Base-by-base conservation (phyloP, 768 basidiomycete genomes). In the Boletus fagicola region DNA sequence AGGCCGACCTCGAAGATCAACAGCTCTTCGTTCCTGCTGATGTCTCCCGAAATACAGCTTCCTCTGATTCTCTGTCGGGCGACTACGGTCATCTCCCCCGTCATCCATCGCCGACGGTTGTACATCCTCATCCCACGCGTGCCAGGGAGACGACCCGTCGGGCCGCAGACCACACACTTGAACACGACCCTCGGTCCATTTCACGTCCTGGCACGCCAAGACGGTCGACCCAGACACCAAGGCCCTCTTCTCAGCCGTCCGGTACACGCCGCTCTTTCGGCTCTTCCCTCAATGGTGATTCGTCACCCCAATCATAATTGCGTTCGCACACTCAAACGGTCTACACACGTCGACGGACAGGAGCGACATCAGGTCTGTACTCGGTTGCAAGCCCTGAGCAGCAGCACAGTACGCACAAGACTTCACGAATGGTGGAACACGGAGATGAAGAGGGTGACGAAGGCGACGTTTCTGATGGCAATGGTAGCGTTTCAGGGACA, bases 11-110 rank as follows among this genome's bases (percentile, higher is more conserved):
- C 57, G 85, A 87, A 62, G 81, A 83, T 45, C 84, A 84, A 58
- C 77, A 83, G 43, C 75, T 90, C 30, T 91, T 91, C 63, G 85
- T 90, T 26, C 91, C 90, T 28, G 88, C 87, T 26, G 86, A 89
- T 57, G 67, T 74, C 43, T 72, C 71, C 42, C 42, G 5, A 40
- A 62, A 43, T 39, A 30, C 56, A 40, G 38, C 39, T 39, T 36
- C 40, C 5, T 31, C 59, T 43, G 43, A 43, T 26, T n/a, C 49
- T 31, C 33, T 26, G 31, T 53, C 58, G 13, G 28, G 49, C 50
- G 64, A 65, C 28, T 51, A 46, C 24, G 46, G 22, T 18, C 56
- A 38, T 45, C 44, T 60, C 26, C 55, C 55, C 36, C 62, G 45
- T 53, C 58, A 57, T 10, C 33, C 61, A 38, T 46, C 52, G 16